Percentiles rank a stretch among this genome's conserved stretches.
Evolutionary conservation across 331 rosid genomes (phyloP).

Genomic region (Stylosanthes scabra): DNA sequence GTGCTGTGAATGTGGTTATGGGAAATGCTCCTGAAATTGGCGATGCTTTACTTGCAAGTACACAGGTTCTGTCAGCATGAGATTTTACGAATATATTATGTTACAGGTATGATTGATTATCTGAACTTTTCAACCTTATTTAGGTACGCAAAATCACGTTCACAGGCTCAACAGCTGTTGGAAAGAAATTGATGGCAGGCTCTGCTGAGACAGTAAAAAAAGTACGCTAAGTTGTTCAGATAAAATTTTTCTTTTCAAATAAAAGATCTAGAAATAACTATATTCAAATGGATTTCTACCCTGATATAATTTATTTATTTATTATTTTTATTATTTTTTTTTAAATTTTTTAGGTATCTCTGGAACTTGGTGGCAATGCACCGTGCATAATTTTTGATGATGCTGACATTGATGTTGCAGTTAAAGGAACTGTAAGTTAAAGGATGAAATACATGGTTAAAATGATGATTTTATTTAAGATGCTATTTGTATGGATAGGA

Average conservation of each 20-base stretch:
- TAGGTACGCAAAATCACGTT: conserved; percentile 97
- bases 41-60: conserved; percentile 78
- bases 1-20: conserved; percentile 93
- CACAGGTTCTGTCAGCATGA: conserved; percentile 63
- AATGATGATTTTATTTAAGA: conserved; percentile 26
- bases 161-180: conserved; percentile 98
- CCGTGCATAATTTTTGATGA: conserved; percentile 98
- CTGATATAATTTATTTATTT: background rate
- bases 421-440: conserved; percentile 91
- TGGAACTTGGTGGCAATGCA: conserved; percentile 99
- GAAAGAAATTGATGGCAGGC: conserved; percentile 97
- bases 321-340: background rate
- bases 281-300: conserved; percentile 11
- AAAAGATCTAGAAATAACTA: conserved; percentile 29
- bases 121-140: conserved; percentile 33
- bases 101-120: conserved; percentile 30
- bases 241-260: conserved; percentile 31
- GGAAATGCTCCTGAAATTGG: conserved; percentile 95
- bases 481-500: background rate
- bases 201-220: conserved; percentile 92
- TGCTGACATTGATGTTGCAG: conserved; percentile 92
- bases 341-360: conserved; percentile 68
- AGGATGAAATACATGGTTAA: conserved; percentile 27
- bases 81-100: conserved; percentile 31
- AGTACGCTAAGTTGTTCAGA: conserved; percentile 52